phyloP scores from a whole-genome alignment of 228 moss, liverwort and hornwort species.

The Sphagnum fallax region DNA sequence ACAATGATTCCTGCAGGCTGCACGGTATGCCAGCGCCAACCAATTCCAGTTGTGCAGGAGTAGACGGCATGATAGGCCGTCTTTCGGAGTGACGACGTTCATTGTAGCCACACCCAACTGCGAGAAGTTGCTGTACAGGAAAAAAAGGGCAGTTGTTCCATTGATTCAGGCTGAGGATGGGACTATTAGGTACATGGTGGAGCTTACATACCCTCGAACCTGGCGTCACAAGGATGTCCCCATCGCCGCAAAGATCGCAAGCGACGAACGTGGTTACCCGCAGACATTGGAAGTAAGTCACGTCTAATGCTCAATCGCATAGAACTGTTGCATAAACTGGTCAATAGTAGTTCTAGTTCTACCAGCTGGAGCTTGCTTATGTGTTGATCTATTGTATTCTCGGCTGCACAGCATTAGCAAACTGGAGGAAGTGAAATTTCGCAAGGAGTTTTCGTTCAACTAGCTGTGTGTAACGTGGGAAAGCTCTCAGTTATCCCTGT shows the following conservation, averaged over 20 bases:
- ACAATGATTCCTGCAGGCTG: too few relatives aligned
- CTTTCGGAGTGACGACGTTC: conserved; percentile 24
- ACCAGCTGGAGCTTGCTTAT: too few relatives aligned
- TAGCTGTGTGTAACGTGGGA: too few relatives aligned
- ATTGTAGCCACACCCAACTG: conserved; percentile 24
- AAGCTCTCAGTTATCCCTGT: too few relatives aligned
- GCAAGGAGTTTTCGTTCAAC: too few relatives aligned
- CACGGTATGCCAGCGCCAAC: neutral
- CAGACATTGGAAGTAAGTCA: conserved; percentile 14
- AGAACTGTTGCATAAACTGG: too few relatives aligned
- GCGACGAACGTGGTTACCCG: conserved; percentile 19
- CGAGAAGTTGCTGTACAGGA: conserved; percentile 15
- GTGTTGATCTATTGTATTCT: too few relatives aligned
- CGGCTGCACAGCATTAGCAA: too few relatives aligned
- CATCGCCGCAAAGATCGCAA: conserved; percentile 17
- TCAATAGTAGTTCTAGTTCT: too few relatives aligned
- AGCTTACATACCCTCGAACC: conserved; percentile 22
- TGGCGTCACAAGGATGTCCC: conserved; percentile 21
- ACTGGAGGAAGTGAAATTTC: too few relatives aligned
- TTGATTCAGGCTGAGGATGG: conserved; percentile 21
- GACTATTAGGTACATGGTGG: conserved; percentile 17
- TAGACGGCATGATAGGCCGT: conserved; percentile 16
- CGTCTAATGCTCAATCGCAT: too few relatives aligned
- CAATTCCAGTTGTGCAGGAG: neutral
- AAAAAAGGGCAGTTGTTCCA: conserved; percentile 13